Evolutionary conservation across 768 basidiomycete species (phyloP).

Genomic region (Amanita pallidorosea): DNA sequence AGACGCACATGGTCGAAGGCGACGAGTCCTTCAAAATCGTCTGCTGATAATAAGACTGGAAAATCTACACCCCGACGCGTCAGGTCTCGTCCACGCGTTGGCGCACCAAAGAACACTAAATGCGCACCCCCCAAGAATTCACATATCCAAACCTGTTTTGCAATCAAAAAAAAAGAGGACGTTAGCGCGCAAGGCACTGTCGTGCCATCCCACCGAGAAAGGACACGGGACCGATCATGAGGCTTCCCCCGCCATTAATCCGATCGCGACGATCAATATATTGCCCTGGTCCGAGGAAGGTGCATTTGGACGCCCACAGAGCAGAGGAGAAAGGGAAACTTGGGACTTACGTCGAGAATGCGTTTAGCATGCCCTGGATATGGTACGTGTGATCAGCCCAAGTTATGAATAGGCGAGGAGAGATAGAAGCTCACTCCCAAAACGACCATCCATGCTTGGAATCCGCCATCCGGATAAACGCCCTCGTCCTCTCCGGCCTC

Average conservation of each 20-base stretch:
- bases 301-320: not conserved
- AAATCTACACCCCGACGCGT: conserved; percentile 31
- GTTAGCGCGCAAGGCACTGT: not conserved
- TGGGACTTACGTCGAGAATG: conserved; percentile 31
- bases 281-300: too few species aligned
- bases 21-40: conserved; percentile 34
- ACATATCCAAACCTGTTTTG: conserved; percentile 49
- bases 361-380: conserved; percentile 31
- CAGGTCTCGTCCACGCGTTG: not conserved
- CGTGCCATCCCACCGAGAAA: not conserved
- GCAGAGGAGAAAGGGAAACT: not conserved
- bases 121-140: conserved; percentile 64
- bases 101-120: not conserved
- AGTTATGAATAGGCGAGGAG: not conserved
- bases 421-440: conserved; percentile 22
- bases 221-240: too few species aligned
- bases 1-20: conserved; percentile 54
- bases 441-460: conserved; percentile 33
- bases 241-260: too few species aligned
- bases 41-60: conserved; percentile 63
- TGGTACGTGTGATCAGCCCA: not conserved
- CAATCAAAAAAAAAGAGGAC: not conserved
- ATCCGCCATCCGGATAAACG: conserved; percentile 30
- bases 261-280: too few species aligned
- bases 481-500: not conserved